Percentiles rank a stretch among this genome's conserved stretches.
Conservation (phyloP, 495 filamentous ascomycete genomes). For the Tuber aestivum region DNA sequence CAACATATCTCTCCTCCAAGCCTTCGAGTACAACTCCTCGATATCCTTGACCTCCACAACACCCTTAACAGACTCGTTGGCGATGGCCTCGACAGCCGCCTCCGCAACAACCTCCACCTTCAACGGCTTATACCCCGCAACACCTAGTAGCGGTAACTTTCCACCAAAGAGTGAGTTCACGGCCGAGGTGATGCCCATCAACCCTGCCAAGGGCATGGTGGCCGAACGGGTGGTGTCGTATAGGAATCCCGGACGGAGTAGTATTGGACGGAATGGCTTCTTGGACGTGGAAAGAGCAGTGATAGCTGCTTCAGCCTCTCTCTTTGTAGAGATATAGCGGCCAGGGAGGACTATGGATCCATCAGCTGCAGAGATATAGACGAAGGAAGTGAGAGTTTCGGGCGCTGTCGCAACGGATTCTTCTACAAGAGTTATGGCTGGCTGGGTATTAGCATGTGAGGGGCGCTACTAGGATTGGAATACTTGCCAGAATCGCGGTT, state of each 20-base stretch:
- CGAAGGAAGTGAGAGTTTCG: slow-evolving; percentile 62
- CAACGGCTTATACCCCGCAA: slow-evolving; percentile 76
- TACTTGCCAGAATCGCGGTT: slow-evolving; percentile 73
- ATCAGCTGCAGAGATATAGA: slow-evolving; percentile 80
- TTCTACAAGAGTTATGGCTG: slow-evolving; percentile 74
- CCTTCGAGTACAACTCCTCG: slow-evolving; percentile 64
- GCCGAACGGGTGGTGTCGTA: slow-evolving; percentile 76
- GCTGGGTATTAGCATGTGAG: slow-evolving; percentile 18
- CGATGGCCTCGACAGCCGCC: slow-evolving; percentile 72
- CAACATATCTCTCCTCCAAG: slow-evolving; percentile 77
- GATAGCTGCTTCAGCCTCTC: slow-evolving; percentile 81
- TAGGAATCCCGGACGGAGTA: slow-evolving; percentile 79
- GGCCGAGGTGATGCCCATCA: slow-evolving; percentile 60
- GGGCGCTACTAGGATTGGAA: background rate
- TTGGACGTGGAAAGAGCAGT: slow-evolving; percentile 56
- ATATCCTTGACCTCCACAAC: slow-evolving; percentile 62
- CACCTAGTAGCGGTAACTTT: slow-evolving; percentile 65
- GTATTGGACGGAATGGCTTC: slow-evolving; percentile 62
- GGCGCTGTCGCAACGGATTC: slow-evolving; percentile 62
- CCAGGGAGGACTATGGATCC: slow-evolving; percentile 75
- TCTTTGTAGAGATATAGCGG: slow-evolving; percentile 85
- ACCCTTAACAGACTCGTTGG: slow-evolving; percentile 62
- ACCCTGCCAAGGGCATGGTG: slow-evolving; percentile 75
- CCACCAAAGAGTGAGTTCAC: slow-evolving; percentile 72
- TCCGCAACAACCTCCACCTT: slow-evolving; percentile 80